A percentile compares a stretch with the other conserved stretches of the same genome.
Evolutionary conservation across 23 red algal species (phyloP).

Genomic region (Gracilaria domingensis): DNA sequence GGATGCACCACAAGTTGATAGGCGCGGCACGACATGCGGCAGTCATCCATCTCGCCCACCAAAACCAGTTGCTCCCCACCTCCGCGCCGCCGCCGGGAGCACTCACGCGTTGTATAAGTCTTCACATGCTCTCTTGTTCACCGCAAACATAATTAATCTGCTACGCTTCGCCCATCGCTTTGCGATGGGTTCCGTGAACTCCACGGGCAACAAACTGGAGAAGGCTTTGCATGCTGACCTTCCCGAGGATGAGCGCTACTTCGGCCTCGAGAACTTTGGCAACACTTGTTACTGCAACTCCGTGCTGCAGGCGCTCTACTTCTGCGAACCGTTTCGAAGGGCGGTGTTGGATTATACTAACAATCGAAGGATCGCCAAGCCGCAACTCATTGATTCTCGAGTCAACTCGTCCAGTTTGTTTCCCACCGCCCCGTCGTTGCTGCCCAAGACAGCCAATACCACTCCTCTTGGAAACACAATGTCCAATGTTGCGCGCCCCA

Average conservation of each 20-base stretch:
- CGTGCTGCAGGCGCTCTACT: slow-evolving; percentile 97
- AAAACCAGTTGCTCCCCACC: background rate
- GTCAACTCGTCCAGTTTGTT: slow-evolving; percentile 22
- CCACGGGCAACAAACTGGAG: slow-evolving; percentile 84
- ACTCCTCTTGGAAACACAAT: slow-evolving; percentile 31
- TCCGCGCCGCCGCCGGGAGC: slow-evolving; percentile 4
- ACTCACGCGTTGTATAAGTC: background rate
- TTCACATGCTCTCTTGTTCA: slow-evolving; percentile 3
- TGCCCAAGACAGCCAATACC: slow-evolving; percentile 5
- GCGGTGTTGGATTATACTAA: slow-evolving; percentile 65
- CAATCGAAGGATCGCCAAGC: slow-evolving; percentile 38
- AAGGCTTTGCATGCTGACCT: slow-evolving; percentile 86
- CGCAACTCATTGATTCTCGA: slow-evolving; percentile 7
- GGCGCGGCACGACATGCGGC: background rate
- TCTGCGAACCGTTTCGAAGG: slow-evolving; percentile 96
- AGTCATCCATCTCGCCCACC: background rate
- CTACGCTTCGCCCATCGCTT: slow-evolving; percentile 51
- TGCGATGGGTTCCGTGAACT: slow-evolving; percentile 88
- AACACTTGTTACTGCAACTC: slow-evolving; percentile 98
- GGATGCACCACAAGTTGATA: slow-evolving; percentile 4
- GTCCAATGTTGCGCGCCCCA: slow-evolving; percentile 1
- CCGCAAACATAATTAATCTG: slow-evolving; percentile 48
- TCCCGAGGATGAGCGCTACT: slow-evolving; percentile 93
- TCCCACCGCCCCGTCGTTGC: slow-evolving; percentile 9
- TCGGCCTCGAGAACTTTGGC: slow-evolving; percentile 96